Evolutionary conservation across 2,329 filamentous ascomycete species (phyloP).

Genomic region (Pestalotiopsis sp.): DNA sequence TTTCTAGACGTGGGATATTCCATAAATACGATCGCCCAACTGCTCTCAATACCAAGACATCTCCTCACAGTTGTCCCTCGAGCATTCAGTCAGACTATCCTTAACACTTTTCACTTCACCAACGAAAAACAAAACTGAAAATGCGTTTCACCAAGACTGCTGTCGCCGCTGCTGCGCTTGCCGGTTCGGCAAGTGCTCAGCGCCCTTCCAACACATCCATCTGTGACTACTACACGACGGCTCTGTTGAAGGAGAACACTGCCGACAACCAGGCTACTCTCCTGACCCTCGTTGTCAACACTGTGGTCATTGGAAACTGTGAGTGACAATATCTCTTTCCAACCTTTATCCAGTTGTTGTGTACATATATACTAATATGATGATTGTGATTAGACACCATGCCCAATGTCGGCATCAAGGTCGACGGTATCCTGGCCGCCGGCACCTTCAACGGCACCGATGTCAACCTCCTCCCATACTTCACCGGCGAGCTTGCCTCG

Average conservation of each 20-base stretch:
- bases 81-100: background rate
- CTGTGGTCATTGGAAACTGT: slow-evolving; percentile 67
- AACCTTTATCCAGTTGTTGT: background rate
- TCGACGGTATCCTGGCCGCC: slow-evolving; percentile 60
- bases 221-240: slow-evolving; percentile 67
- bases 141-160: slow-evolving; percentile 30
- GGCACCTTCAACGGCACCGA: slow-evolving; percentile 51
- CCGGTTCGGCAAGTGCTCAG: slow-evolving; percentile 39
- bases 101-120: background rate
- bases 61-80: background rate
- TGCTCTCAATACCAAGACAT: background rate
- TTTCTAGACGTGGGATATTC: background rate
- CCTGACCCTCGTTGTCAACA: slow-evolving; percentile 62
- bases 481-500: slow-evolving; percentile 56
- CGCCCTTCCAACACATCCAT: slow-evolving; percentile 53
- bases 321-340: slow-evolving; percentile 18
- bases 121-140: slow-evolving; percentile 13
- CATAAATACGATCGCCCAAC: background rate
- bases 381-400: slow-evolving; percentile 44
- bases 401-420: slow-evolving; percentile 54
- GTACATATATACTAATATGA: background rate
- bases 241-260: slow-evolving; percentile 61
- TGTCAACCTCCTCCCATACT: slow-evolving; percentile 64
- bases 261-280: slow-evolving; percentile 60
- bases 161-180: slow-evolving; percentile 27